phyloP scores from a whole-genome alignment of 2,329 filamentous ascomycete species.

The Diaporthe sp. region DNA sequence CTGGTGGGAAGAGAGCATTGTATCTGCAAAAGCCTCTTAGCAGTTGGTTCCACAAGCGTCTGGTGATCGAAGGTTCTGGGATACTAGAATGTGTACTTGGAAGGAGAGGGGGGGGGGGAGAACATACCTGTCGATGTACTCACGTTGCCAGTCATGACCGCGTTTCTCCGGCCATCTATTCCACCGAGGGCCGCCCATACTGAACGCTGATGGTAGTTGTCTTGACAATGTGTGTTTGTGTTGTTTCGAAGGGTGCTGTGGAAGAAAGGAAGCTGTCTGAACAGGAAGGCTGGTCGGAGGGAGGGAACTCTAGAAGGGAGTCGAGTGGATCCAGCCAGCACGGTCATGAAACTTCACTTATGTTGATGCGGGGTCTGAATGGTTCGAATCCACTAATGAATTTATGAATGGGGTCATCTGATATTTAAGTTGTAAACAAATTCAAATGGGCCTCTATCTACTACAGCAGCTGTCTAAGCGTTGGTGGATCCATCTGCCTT shows the following conservation, averaged over 20 bases:
- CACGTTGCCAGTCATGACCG: background rate
- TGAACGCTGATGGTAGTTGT: background rate
- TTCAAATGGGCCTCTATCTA: too few species aligned
- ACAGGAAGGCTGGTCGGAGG: background rate
- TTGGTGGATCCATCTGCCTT: background rate
- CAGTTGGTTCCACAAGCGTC: background rate
- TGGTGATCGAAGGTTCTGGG: background rate
- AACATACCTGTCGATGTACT: background rate
- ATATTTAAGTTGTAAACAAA: background rate
- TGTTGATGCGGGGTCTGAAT: background rate
- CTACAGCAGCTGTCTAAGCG: background rate
- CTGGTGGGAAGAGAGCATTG: background rate
- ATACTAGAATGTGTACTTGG: background rate
- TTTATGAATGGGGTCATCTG: background rate
- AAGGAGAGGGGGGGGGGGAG: too few species aligned
- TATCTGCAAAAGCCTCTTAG: background rate
- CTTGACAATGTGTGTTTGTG: background rate
- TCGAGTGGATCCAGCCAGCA: background rate
- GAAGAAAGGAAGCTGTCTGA: background rate
- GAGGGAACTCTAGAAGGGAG: background rate
- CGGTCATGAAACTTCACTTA: background rate
- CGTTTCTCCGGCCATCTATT: background rate
- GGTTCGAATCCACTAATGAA: background rate
- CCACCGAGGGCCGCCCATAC: background rate
- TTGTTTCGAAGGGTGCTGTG: background rate